These are phyloP conservation scores for Hydnomerulius pinastri DNA, from an alignment of 768 basidiomycete species.

Conservation along the genomic window DNA sequence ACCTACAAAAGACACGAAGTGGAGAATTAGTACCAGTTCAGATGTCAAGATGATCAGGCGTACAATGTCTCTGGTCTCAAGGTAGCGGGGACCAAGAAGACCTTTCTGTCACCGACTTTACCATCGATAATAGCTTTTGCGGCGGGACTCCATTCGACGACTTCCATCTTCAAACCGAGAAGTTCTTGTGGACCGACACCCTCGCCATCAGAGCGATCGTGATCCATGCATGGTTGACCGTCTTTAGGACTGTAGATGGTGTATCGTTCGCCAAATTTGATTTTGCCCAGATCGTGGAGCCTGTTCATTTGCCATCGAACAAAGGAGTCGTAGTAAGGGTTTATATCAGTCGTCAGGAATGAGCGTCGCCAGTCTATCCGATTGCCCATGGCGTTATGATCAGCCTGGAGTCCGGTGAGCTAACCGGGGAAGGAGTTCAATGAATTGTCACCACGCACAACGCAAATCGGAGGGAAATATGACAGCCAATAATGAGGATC, in stretches of 20 bases:
- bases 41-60: slow-evolving; percentile 24
- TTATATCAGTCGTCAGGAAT: slow-evolving; percentile 92
- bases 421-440: neutral
- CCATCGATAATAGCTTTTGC: slow-evolving; percentile 65
- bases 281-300: slow-evolving; percentile 80
- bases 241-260: slow-evolving; percentile 99
- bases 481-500: slow-evolving; percentile 93
- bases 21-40: neutral
- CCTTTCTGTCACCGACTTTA: slow-evolving; percentile 76
- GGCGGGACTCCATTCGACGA: slow-evolving; percentile 76
- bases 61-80: slow-evolving; percentile 96
- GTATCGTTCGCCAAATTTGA: slow-evolving; percentile 98
- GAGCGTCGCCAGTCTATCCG: slow-evolving; percentile 96
- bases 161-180: slow-evolving; percentile 92
- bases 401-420: slow-evolving; percentile 39
- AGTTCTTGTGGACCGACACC: slow-evolving; percentile 95
- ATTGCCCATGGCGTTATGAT: slow-evolving; percentile 87
- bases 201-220: slow-evolving; percentile 95
- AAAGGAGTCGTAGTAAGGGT: slow-evolving; percentile 97
- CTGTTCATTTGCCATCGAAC: slow-evolving; percentile 99
- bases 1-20: slow-evolving; percentile 49
- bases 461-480: slow-evolving; percentile 96
- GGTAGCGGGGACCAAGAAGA: slow-evolving; percentile 94
- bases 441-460: slow-evolving; percentile 46
- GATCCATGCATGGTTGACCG: slow-evolving; percentile 99